These are phyloP conservation scores for Venturia carpophila DNA, from an alignment of 2,329 filamentous ascomycete species.

Conservation along the genomic window DNA sequence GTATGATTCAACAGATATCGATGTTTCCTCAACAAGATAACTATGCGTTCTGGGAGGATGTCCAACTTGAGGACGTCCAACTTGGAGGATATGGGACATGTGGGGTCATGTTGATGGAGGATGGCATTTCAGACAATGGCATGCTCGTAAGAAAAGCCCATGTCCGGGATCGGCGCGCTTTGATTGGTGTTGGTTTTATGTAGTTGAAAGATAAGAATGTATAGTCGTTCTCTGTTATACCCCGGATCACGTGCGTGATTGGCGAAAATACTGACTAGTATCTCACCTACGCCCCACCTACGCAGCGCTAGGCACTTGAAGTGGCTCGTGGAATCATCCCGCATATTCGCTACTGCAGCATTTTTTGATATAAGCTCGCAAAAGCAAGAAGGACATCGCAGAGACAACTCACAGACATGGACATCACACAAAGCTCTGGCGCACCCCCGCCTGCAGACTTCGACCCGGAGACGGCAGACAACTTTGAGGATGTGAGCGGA, in stretches of 20 bases:
- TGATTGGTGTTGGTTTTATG: not conserved
- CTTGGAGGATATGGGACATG: too few species aligned
- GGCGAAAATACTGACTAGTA: too few species aligned
- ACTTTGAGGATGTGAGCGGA: constrained; percentile 56
- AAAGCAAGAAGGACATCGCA: not conserved
- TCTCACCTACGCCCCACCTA: too few species aligned
- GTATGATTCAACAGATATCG: too few species aligned
- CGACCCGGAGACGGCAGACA: constrained; percentile 57
- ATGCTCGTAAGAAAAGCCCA: too few species aligned
- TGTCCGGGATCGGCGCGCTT: not conserved
- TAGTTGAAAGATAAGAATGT: not conserved
- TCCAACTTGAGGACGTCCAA: too few species aligned
- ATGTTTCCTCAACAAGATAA: too few species aligned
- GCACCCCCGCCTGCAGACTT: constrained; percentile 27
- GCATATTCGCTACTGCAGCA: not conserved
- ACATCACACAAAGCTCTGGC: constrained; percentile 1
- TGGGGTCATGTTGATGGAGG: too few species aligned
- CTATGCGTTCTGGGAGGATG: too few species aligned
- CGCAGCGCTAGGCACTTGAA: too few species aligned
- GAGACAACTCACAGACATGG: not conserved
- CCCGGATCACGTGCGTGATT: not conserved
- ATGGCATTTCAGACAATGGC: too few species aligned
- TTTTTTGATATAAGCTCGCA: not conserved
- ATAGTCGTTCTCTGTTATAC: not conserved
- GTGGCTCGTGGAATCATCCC: not conserved